Conservation (phyloP, 495 filamentous ascomycete genomes). For the Lepraria neglecta region DNA sequence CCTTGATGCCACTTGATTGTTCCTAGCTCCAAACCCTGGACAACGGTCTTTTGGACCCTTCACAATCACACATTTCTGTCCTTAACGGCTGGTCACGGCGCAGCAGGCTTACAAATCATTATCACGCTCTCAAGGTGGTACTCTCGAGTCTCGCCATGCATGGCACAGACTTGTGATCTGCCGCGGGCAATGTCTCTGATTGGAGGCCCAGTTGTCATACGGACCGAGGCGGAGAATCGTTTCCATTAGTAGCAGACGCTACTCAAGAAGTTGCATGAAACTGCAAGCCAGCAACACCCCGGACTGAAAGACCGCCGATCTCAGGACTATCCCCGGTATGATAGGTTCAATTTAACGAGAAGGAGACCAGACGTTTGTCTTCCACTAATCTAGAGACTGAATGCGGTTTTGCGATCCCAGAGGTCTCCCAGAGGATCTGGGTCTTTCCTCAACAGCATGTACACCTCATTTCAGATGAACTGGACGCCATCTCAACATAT, state of each 20-base stretch:
- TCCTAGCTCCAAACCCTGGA: too few species aligned
- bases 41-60: too few species aligned
- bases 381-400: neutral
- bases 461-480: neutral
- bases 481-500: neutral
- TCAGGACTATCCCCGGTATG: neutral
- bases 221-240: neutral
- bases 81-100: too few species aligned
- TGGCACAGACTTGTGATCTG: slow-evolving; percentile 8
- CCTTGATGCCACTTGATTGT: too few species aligned
- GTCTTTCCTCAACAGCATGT: neutral
- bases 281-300: neutral
- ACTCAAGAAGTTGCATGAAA: neutral
- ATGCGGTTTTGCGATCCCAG: neutral
- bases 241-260: neutral
- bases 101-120: too few species aligned
- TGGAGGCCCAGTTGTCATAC: neutral
- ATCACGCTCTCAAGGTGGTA: too few species aligned
- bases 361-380: neutral
- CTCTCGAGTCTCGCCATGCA: neutral
- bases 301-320: neutral
- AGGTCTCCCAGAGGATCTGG: too few species aligned
- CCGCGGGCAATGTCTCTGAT: neutral
- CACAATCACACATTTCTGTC: too few species aligned
- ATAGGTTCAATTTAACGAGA: neutral